Conservation (phyloP, 306 rosid genomes). For the Arachis hypogaea region DNA sequence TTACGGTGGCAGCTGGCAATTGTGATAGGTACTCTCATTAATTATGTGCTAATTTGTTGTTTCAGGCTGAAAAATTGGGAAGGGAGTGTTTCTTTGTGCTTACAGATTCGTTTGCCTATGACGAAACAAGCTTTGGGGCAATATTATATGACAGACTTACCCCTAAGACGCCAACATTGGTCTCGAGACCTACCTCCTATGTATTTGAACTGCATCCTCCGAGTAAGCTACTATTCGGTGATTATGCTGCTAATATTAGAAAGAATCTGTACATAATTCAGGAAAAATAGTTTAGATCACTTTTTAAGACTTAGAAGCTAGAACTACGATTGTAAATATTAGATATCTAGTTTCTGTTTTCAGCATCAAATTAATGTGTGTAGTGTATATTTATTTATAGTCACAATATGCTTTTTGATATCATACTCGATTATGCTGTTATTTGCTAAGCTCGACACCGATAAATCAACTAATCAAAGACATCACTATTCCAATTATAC, state of each 20-base stretch:
- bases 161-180: slow-evolving; percentile 55
- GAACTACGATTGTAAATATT: neutral
- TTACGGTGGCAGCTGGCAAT: slow-evolving; percentile 9
- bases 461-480: too few species aligned
- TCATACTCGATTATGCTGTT: neutral
- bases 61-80: slow-evolving; percentile 79
- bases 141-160: slow-evolving; percentile 50
- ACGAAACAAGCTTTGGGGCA: slow-evolving; percentile 65
- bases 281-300: neutral
- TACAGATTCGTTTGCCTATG: slow-evolving; percentile 67
- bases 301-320: neutral
- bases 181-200: slow-evolving; percentile 62
- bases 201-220: slow-evolving; percentile 64
- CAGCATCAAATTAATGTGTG: neutral
- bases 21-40: neutral
- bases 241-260: slow-evolving; percentile 44
- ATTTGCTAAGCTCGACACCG: too few species aligned
- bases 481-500: neutral
- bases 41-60: slow-evolving; percentile 36
- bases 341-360: slow-evolving; percentile 18
- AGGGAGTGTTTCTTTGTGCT: slow-evolving; percentile 77
- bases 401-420: neutral
- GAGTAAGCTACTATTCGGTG: slow-evolving; percentile 45
- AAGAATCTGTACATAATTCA: slow-evolving; percentile 38
- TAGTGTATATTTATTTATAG: neutral